Base-by-base conservation (phyloP, 2,329 filamentous ascomycete genomes). In the Alternaria ethzedia region DNA sequence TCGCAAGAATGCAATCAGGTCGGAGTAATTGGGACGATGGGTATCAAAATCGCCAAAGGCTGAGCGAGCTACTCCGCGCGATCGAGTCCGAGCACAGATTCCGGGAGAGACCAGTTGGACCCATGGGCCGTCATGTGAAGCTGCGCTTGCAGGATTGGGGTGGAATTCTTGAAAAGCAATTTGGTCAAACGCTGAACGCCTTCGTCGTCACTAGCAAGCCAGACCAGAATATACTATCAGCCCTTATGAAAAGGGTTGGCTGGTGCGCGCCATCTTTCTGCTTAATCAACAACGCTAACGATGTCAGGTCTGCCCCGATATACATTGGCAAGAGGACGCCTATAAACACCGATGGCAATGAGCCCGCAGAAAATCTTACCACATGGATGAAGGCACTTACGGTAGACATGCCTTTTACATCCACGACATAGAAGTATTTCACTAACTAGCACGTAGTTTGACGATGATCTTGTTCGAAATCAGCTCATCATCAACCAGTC, bases 131-230 rank as follows among this genome's bases (percentile, higher is more conserved):
- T 23, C 87, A 96, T 73, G 86, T 99, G 55, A 89, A 89, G 68
- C 83, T 99, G 23, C 82, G 89, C 36, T 90, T 95, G 69, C 91
- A 92, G 1, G 86, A 92, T 70, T 99, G 96, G 96, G 91, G 90
- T 1, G 86, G 88, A 1, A 89, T 97, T 46, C 79, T 99, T 13
- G 96, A 99, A 76, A 91, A 87, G 66, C 87, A 87, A 2, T 86
- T 97, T 49, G 92, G 92, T n/a, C 80, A 79, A 4, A 84, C 82
- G 0, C 82, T 98, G 30, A 91, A 89, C 65, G 89, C 87, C 2
- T 99, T 98, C 74, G 87, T 97, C 54, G 94, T 97, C 45, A 90
- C 88, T 6, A 93, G 84, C 78, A 93, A 92, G 73, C 80, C 84
- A 12, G 96, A 99, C 75, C 89, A 93, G 76, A 84, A 85, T n/a